Base-by-base conservation (phyloP, 73 alveolate species). In the Vitrella brassicaformis region DNA sequence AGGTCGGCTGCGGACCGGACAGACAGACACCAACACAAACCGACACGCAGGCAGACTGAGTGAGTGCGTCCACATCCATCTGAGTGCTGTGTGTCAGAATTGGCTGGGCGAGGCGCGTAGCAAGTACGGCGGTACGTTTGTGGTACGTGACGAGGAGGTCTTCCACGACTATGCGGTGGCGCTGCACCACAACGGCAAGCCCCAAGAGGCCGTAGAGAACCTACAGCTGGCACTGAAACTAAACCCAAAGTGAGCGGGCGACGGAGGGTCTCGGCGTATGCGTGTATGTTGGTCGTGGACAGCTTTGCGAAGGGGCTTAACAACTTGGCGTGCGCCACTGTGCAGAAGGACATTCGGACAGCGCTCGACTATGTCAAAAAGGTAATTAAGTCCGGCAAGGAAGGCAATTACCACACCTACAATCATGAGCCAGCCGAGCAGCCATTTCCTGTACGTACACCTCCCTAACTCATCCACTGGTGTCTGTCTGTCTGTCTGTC, bases 121-220 rank as follows among this genome's bases (percentile, higher is more conserved):
- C 71, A 22, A 69, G 27, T 73, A 68, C 47, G 68, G 47, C 47
- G 68, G 84, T 47, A 75, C 84, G 0, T 28, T 77, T 27, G 39
- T 69, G 32, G 47, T 69, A 30, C 45, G 47, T 10, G 78, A 68
- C 47, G 84, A 77, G 72, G 84, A 77, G 78, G 78, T 77, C 31
- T 69, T 68, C 26, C 77, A 77, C 29, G 84, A 77, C 72, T 68
- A 68, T 39, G 84, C 72, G 22, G 27, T 77, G 65, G 84, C 84
- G 18, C 72, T 69, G 19, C 68, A 78, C 78, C 68, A 67, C 18
- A 31, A 70, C 19, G 71, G 70, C 29, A 47, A 69, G 71, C 71
- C 72, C 0, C 30, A 28, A 19, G 72, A 77, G 30, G 76, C 84
- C 18, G 29, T 77, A 25, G 14, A 19, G 31, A 68, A 68, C 67